Conservation (phyloP, 495 filamentous ascomycete genomes). For the Lasiosphaeris hirsuta region DNA sequence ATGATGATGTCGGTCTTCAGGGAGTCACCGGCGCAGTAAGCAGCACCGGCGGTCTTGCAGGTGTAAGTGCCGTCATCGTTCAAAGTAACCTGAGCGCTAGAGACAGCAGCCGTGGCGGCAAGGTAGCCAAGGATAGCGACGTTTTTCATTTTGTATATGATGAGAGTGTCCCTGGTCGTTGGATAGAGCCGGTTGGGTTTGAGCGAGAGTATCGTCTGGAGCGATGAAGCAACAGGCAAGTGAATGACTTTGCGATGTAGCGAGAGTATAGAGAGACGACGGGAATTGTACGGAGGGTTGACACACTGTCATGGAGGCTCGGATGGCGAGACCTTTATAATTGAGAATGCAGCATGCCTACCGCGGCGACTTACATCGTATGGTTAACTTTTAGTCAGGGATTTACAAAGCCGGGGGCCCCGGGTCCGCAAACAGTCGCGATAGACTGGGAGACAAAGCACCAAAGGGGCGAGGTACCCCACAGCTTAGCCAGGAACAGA, state of each 20-base stretch:
- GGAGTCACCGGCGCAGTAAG: slow-evolving; percentile 30
- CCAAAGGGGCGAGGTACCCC: too few species aligned
- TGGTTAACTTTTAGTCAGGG: neutral
- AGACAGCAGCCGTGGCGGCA: slow-evolving; percentile 26
- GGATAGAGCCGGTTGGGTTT: neutral
- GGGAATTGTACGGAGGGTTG: neutral
- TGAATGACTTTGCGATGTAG: slow-evolving; percentile 5
- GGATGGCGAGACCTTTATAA: neutral
- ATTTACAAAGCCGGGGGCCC: neutral
- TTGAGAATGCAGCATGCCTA: neutral
- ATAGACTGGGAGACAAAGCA: too few species aligned
- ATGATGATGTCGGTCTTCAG: slow-evolving; percentile 35
- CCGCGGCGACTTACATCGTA: neutral
- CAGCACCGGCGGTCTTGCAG: slow-evolving; percentile 24
- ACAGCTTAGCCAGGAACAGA: neutral
- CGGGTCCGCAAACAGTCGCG: neutral
- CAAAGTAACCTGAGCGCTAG: slow-evolving; percentile 24
- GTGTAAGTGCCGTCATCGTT: slow-evolving; percentile 15
- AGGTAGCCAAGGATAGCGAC: slow-evolving; percentile 21
- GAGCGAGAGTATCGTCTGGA: too few species aligned
- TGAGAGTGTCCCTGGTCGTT: neutral
- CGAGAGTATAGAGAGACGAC: slow-evolving; percentile 1
- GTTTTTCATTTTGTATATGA: slow-evolving; percentile 28
- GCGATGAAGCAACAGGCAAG: neutral
- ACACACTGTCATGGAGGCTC: neutral